Percentiles rank a stretch among this genome's conserved stretches.
These are phyloP conservation scores for Ceratobasidium sp. DNA, from an alignment of 1,284 basidiomycete genomes.

Conservation along the genomic window DNA sequence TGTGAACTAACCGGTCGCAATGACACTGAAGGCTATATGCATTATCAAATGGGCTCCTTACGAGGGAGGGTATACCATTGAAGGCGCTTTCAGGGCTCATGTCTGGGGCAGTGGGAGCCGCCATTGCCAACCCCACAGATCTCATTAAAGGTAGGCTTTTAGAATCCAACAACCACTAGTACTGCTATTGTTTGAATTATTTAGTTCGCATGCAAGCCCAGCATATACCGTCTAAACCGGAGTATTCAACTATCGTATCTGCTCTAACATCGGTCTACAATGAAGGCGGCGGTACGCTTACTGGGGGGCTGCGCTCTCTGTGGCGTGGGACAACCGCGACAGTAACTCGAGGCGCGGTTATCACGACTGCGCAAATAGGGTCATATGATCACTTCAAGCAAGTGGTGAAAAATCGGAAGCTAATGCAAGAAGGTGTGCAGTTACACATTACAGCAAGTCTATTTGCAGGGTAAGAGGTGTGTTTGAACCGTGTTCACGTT, in stretches of 20 bases:
- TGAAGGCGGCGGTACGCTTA: slow-evolving; percentile 56
- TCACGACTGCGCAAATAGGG: slow-evolving; percentile 61
- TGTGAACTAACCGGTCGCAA: not conserved
- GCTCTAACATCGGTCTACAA: slow-evolving; percentile 58
- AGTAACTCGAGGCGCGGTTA: slow-evolving; percentile 59
- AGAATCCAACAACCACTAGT: not conserved
- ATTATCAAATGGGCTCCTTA: slow-evolving; percentile 55
- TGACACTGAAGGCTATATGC: not conserved
- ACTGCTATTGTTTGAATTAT: not conserved
- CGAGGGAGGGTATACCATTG: slow-evolving; percentile 57
- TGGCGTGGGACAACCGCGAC: slow-evolving; percentile 61
- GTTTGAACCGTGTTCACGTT: not conserved
- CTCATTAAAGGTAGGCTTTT: slow-evolving; percentile 58
- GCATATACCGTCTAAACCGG: slow-evolving; percentile 57
- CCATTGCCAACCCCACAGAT: slow-evolving; percentile 61
- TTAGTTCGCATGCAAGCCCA: slow-evolving; percentile 62
- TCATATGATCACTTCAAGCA: slow-evolving; percentile 63
- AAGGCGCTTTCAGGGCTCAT: slow-evolving; percentile 60
- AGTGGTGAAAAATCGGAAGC: slow-evolving; percentile 56
- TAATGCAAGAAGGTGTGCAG: slow-evolving; percentile 59
- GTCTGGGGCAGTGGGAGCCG: slow-evolving; percentile 60
- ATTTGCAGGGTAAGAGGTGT: slow-evolving; percentile 58
- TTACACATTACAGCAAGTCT: slow-evolving; percentile 60
- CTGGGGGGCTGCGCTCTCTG: slow-evolving; percentile 57
- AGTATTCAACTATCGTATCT: slow-evolving; percentile 58